phyloP scores from a whole-genome alignment of 768 basidiomycete species.

The Goffeauzyma gilvescens region DNA sequence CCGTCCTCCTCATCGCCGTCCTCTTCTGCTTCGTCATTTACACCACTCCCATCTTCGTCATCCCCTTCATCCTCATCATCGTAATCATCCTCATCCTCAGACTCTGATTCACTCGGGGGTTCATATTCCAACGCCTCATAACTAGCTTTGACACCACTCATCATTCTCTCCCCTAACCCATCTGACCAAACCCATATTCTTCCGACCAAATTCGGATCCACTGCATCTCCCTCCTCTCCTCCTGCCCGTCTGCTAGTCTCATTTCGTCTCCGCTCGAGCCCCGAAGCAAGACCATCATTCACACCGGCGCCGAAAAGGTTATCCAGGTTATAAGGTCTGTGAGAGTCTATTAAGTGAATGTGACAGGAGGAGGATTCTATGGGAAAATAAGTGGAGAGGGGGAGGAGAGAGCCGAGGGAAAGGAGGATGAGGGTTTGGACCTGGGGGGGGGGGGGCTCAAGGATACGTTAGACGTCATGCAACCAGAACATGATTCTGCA shows the following conservation, averaged over 20 bases:
- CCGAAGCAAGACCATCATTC: constrained; percentile 14
- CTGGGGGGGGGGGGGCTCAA: no score
- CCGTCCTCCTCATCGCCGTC: constrained; percentile 30
- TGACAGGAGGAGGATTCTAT: constrained; percentile 35
- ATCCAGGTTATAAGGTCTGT: constrained; percentile 68
- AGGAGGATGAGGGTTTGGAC: constrained; percentile 68
- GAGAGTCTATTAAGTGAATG: constrained; percentile 89
- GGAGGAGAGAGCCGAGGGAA: constrained; percentile 76
- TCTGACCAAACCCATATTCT: constrained; percentile 85
- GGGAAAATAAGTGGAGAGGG: constrained; percentile 45
- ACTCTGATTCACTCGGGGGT: constrained; percentile 40
- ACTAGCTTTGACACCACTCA: constrained; percentile 54
- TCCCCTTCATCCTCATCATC: constrained; percentile 36
- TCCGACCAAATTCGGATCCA: constrained; percentile 31
- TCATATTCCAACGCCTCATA: constrained; percentile 79
- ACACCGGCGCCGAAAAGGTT: constrained; percentile 49
- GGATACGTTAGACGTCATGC: no score
- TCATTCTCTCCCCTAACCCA: constrained; percentile 51
- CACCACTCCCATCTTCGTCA: constrained; percentile 32
- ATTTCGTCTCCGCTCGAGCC: constrained; percentile 34
- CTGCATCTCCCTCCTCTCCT: constrained; percentile 4
- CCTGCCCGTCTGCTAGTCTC: no score
- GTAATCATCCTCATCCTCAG: constrained; percentile 21
- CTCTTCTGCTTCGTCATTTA: constrained; percentile 37
- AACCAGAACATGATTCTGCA: no score